Evolutionary conservation across 768 basidiomycete genomes (phyloP), one percentile per base, ranked within the genome.

Genomic region (Podaxis sp.): DNA sequence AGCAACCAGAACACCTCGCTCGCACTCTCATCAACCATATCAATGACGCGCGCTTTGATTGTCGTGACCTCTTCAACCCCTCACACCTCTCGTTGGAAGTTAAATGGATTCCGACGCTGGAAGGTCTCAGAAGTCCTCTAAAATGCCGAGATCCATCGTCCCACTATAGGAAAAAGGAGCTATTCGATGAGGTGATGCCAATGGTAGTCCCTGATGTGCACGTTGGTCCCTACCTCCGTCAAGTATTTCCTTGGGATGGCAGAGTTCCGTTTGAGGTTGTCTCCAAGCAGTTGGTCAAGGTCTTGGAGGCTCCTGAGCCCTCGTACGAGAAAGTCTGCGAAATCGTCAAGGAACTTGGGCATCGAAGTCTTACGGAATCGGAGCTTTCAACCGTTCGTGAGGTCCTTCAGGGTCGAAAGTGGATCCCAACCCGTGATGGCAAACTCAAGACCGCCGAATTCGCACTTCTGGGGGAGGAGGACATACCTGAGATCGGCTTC

Each of bases 171-270:
- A 59, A 63, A 12, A 62, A 54, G 20, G 63, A 68, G 46, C 70
- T 83, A 2, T 82, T 80, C 56, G 78, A 83, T 56, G 65, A 72
- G 36, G 80, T 82, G 1, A 66, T 82, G 38, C 64, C 72, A 1
- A 64, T 74, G 0, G 67, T 82, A 37, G 71, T 74, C 36, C 41
- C 64, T 5, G 38, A 48, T 22, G 61, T 74, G 13, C 60, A 49
- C 4, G 55, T 78, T 8, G 71, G 75, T 2, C 44, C 66, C 6
- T 71, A 74, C 0, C 64, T 83, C 26, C 72, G 68, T 11, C 58
- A 52, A 3, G 68, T 68, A 1, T 69, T 83, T 37, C 73, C 75
- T 0, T 84, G 83, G 82, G 70, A 78, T 58, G 55, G 74, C 22
- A 73, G 73, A 0, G 52, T 83, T 38, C 52, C 75, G 0, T 56